Evolutionary conservation across 2,329 filamentous ascomycete species (phyloP).

Genomic region (Pseudocercospora ulei): DNA sequence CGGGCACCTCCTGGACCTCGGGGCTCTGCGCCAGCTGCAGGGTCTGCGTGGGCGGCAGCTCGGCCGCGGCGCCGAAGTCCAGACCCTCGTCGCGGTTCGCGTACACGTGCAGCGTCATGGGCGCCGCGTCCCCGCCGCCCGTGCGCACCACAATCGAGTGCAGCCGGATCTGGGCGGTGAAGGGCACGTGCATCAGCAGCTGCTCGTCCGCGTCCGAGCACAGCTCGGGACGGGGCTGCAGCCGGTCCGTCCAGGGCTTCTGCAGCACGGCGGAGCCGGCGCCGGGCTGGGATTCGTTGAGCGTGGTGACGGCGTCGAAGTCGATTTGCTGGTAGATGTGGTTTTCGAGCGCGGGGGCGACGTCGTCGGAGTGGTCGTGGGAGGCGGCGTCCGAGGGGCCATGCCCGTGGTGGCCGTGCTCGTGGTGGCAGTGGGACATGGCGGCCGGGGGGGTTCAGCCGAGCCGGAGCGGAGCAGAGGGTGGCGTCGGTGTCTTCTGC

Average conservation of each 20-base stretch:
- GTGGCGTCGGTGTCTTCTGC: constrained; percentile 7
- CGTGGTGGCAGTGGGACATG: constrained; percentile 45
- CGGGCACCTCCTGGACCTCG: constrained; percentile 76
- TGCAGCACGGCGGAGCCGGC: constrained; percentile 66
- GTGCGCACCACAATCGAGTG: constrained; percentile 81
- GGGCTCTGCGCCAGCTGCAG: constrained; percentile 66
- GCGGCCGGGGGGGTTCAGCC: not conserved
- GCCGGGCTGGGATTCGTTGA: constrained; percentile 66
- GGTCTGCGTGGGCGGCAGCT: constrained; percentile 55
- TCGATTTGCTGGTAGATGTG: constrained; percentile 87
- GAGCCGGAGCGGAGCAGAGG: constrained; percentile 11
- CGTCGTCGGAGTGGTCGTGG: constrained; percentile 86
- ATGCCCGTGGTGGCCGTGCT: constrained; percentile 37
- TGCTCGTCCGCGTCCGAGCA: constrained; percentile 85
- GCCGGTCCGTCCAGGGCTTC: constrained; percentile 82
- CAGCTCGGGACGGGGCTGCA: constrained; percentile 63
- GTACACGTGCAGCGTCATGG: constrained; percentile 75
- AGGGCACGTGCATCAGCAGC: constrained; percentile 85
- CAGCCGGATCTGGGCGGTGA: constrained; percentile 86
- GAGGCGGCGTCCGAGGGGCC: constrained; percentile 49
- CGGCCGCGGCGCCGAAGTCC: constrained; percentile 66
- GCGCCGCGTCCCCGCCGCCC: constrained; percentile 59
- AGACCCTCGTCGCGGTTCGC: constrained; percentile 74
- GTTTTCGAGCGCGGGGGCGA: constrained; percentile 80
- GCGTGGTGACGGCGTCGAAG: constrained; percentile 71